A percentile compares a stretch with the other conserved stretches of the same genome.
phyloP scores from a whole-genome alignment of 768 basidiomycete species.

The Phaeotremella skinneri region DNA sequence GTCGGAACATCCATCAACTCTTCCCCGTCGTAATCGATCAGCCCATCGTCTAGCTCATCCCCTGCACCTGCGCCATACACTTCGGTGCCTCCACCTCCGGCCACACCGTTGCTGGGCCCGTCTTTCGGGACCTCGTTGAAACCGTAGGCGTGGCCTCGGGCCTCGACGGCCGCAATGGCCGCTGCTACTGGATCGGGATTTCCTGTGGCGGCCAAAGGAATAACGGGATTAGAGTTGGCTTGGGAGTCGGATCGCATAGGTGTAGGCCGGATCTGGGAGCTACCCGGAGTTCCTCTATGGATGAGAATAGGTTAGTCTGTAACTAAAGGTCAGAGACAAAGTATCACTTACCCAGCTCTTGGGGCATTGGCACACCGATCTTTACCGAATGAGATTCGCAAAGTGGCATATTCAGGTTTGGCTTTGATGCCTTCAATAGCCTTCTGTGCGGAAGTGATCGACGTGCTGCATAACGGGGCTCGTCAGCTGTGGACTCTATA shows the following conservation, averaged over 20 bases:
- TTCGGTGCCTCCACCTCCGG: slow-evolving; percentile 8
- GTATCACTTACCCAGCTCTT: slow-evolving; percentile 9
- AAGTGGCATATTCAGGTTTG: slow-evolving; percentile 81
- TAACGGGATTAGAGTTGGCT: neutral
- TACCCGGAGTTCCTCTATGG: slow-evolving; percentile 14
- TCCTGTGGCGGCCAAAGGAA: neutral
- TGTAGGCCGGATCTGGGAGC: slow-evolving; percentile 5
- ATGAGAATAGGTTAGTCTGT: neutral
- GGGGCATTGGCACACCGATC: slow-evolving; percentile 93
- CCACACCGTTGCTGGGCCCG: slow-evolving; percentile 5
- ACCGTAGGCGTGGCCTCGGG: neutral
- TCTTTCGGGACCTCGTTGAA: no score
- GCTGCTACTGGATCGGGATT: neutral
- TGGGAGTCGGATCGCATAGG: slow-evolving; percentile 10
- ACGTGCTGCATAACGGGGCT: slow-evolving; percentile 25
- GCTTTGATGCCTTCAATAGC: slow-evolving; percentile 94
- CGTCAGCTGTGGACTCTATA: slow-evolving; percentile 4
- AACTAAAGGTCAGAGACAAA: neutral
- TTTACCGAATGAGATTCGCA: slow-evolving; percentile 92
- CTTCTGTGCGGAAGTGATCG: slow-evolving; percentile 62
- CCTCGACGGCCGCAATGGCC: slow-evolving; percentile 7
- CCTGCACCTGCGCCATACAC: neutral
- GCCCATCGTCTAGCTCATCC: slow-evolving; percentile 17
- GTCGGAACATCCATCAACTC: slow-evolving; percentile 24
- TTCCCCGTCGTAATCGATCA: slow-evolving; percentile 17